phyloP scores from a whole-genome alignment of 2,329 filamentous ascomycete genomes.

The Aureobasidium sp. region DNA sequence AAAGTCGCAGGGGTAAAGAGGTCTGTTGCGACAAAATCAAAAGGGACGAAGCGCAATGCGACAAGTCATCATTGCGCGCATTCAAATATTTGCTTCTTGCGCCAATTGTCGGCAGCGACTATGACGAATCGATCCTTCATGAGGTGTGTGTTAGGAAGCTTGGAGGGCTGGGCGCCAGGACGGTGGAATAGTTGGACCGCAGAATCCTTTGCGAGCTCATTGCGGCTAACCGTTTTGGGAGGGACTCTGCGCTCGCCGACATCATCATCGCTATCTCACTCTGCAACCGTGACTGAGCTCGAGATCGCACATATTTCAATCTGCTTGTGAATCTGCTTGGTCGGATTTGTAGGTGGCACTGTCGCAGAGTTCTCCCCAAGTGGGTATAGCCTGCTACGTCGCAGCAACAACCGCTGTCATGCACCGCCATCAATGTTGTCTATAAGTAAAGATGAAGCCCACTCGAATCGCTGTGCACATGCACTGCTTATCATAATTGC shows the following conservation, averaged over 20 bases:
- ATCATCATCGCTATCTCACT: neutral
- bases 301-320: too few species aligned
- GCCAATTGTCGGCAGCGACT: neutral
- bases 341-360: neutral
- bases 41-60: neutral
- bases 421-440: too few species aligned
- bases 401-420: neutral
- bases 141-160: neutral
- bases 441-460: too few species aligned
- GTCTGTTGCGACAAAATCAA: neutral
- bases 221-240: neutral
- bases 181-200: neutral
- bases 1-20: too few species aligned
- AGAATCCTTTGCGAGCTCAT: neutral
- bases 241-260: slow-evolving; percentile 8
- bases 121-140: neutral
- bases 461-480: too few species aligned
- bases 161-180: neutral
- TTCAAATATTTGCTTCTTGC: too few species aligned
- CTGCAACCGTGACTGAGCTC: neutral
- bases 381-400: neutral
- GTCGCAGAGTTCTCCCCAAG: neutral
- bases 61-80: neutral
- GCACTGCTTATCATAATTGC: neutral
- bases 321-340: too few species aligned